Conservation (phyloP, 2,329 filamentous ascomycete genomes). For the Rhinocladiella similis region DNA sequence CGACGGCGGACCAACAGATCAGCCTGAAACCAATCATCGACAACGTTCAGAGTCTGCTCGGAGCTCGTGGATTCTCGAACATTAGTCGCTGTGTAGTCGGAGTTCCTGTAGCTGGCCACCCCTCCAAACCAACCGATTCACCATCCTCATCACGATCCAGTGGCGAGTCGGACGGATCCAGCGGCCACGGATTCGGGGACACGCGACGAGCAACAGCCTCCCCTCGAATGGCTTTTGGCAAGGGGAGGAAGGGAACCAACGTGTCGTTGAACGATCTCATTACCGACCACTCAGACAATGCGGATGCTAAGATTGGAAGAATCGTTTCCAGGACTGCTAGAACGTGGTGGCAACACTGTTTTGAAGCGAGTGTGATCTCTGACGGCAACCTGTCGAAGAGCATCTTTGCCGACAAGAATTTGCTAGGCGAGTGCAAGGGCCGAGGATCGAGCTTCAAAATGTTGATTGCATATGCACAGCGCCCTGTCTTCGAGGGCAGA, state of each 20-base stretch:
- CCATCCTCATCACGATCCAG: constrained; percentile 33
- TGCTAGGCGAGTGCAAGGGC: constrained; percentile 83
- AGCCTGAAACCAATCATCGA: constrained; percentile 50
- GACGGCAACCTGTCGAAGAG: constrained; percentile 55
- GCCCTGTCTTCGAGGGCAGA: constrained; percentile 54
- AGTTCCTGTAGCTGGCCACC: constrained; percentile 49
- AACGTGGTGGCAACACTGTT: constrained; percentile 96
- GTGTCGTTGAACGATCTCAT: constrained; percentile 68
- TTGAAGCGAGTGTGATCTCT: constrained; percentile 66
- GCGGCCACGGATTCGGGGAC: constrained; percentile 32
- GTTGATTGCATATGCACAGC: constrained; percentile 86
- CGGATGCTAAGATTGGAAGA: constrained; percentile 84
- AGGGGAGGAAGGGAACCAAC: constrained; percentile 34
- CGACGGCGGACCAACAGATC: constrained; percentile 41
- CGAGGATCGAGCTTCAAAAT: constrained; percentile 85
- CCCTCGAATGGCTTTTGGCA: constrained; percentile 24
- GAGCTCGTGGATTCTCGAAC: constrained; percentile 48
- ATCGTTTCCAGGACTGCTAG: constrained; percentile 89
- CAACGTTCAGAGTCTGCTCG: constrained; percentile 48
- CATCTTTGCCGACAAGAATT: constrained; percentile 75
- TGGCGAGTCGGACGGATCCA: constrained; percentile 34
- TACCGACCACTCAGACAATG: constrained; percentile 65
- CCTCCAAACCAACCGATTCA: constrained; percentile 43
- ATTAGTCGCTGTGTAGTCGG: constrained; percentile 51
- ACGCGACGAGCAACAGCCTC: constrained; percentile 15